Base-by-base conservation (phyloP, 2,329 filamentous ascomycete genomes). In the Pestalotiopsis sp. region DNA sequence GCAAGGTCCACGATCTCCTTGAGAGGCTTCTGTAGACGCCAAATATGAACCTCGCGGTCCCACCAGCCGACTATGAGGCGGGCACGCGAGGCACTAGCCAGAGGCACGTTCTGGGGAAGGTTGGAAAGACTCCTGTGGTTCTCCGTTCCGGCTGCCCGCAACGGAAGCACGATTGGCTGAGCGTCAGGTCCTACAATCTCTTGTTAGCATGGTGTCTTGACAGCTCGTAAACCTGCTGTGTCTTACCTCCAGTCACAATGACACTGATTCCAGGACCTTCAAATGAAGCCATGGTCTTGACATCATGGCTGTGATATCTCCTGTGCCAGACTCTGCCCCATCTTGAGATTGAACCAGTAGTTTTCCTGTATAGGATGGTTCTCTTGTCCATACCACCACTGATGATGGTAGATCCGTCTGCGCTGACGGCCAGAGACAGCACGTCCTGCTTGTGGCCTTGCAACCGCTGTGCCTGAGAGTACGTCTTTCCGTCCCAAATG, bases 401-500 rank as follows among this genome's bases (percentile, higher is more conserved):
- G 74, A 97, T 87, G 23, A 99, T 92, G 23, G 91, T 90, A 23
- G 89, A 89, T 17, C 95, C 95, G 76, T 97, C 93, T 4, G 88
- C 86, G 75, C 92, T 97, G 38, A 91, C 89, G 2, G 93, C 91
- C n/a, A 99, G 85, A 77, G 95, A 95, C 69, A 99, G 85, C 4
- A 97, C 91, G 80, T 99, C 96, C 59, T 95, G 93, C 73, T 93
- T 91, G 77, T 99, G 96, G 31, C 92, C 91, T 76, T 94, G 91
- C 67, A 99, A 89, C 65, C 95, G 88, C 78, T 99, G 96, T 45
- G 90, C 87, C 74, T 97, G 90, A 4, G 94, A 95, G 79, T 95
- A 97, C 66, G 93, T 97, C 82, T 93, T 95, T 68, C 94, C 93
- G 78, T 97, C 94, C 92, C 95, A 99, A 77, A 98, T 93, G 72